Base-by-base conservation (phyloP, 1,284 basidiomycete species). In the Chiua sp. region DNA sequence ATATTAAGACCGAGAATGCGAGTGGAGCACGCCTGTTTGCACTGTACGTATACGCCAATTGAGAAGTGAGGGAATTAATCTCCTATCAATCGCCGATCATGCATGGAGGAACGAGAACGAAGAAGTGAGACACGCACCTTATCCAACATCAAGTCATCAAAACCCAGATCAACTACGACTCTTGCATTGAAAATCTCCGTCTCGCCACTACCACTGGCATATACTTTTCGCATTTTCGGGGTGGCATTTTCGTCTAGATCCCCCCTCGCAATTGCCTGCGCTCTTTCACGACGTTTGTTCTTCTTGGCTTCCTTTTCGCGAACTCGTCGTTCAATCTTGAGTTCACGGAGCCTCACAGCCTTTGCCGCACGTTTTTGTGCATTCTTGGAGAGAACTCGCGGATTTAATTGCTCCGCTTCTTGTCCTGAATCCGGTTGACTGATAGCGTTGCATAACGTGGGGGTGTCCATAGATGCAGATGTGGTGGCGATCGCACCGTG, bases 61-160 rank as follows among this genome's bases (percentile, higher is more conserved):
- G 98, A 44, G 91, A 91, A 51, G 86, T 87, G 72, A 99, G 84
- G 22, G 94, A 98, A 62, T 81, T 86, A 62, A 97, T 84, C 80
- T 99, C 98, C 93, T 97, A 72, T 33, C 23, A 54, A 56, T 59
- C 58, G 39, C 55, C 51, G 48, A 49, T 55, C 59, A 57, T 57
- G 60, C 50, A 59, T 56, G 63, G 60, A 49, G 61, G 64, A 50
- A 52, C 56, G 63, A 58, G 62, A 53, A 54, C 39, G 56, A 62
- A 60, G 59, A 11, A 11, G 35, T 59, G 60, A 63, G 51, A 63
- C 37, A 78, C 88, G 67, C 72, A 96, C 96, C 81, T 95, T 96
- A 57, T 96, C 94, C 52, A 79, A 87, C 98, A 99, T 99, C 76
- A 91, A 82, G 51, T 95, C 87, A 74, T 99, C 98, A 72, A 99